Evolutionary conservation across 352 stramenopile genomes (phyloP).

Genomic region (Phytopythium litorale): DNA sequence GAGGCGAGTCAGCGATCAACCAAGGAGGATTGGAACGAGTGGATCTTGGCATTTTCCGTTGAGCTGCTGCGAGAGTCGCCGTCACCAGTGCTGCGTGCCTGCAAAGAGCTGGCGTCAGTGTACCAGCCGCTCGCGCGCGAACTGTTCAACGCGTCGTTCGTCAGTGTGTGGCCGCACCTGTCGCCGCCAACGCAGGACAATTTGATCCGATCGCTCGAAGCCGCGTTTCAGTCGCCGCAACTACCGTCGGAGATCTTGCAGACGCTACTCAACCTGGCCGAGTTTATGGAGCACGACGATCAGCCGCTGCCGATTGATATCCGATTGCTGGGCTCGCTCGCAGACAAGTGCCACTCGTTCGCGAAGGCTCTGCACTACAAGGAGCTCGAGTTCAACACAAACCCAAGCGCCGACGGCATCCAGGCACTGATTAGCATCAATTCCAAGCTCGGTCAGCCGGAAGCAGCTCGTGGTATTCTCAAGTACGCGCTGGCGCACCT

Average conservation of each 20-base stretch:
- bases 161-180: slow-evolving; percentile 98
- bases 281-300: slow-evolving; percentile 99
- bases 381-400: slow-evolving; percentile 96
- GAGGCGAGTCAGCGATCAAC: slow-evolving; percentile 80
- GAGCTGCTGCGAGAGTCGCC: slow-evolving; percentile 97
- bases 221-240: slow-evolving; percentile 90
- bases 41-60: slow-evolving; percentile 97
- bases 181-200: slow-evolving; percentile 87
- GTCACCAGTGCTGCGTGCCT: slow-evolving; percentile 93
- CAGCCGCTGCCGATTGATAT: slow-evolving; percentile 97
- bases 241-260: slow-evolving; percentile 98
- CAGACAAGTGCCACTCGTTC: slow-evolving; percentile 98
- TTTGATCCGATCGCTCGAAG: slow-evolving; percentile 94
- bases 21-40: slow-evolving; percentile 98
- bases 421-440: slow-evolving; percentile 99
- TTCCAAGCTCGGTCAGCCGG: slow-evolving; percentile 94
- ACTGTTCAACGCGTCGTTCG: slow-evolving; percentile 99
- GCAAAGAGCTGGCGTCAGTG: slow-evolving; percentile 95
- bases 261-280: slow-evolving; percentile 96
- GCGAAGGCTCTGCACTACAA: slow-evolving; percentile 99
- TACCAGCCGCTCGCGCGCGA: slow-evolving; percentile 98
- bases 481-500: slow-evolving; percentile 89
- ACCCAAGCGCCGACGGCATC: slow-evolving; percentile 90
- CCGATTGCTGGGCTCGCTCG: slow-evolving; percentile 93
- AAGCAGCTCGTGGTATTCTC: slow-evolving; percentile 98